Conservation (phyloP, 805 yeast genomes). For the Wickerhamiella allomyrinae region DNA sequence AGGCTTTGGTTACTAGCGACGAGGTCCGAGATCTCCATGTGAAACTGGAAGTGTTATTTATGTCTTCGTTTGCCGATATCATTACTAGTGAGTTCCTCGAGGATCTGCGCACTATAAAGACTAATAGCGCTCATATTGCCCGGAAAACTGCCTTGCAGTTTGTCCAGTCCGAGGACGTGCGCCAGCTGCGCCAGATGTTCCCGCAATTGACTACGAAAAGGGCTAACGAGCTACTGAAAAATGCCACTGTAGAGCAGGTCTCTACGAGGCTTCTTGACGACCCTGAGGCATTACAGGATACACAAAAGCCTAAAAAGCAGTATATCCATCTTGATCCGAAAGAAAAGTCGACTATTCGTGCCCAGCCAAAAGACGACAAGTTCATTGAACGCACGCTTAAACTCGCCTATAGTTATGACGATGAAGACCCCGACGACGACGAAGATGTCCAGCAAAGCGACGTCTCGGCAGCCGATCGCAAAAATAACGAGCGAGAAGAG, state of each 20-base stretch:
- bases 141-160: not conserved
- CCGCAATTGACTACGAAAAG: slow-evolving; percentile 42
- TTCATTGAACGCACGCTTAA: slow-evolving; percentile 21
- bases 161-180: not conserved
- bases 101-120: not conserved
- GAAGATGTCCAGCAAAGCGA: slow-evolving; percentile 22
- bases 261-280: slow-evolving; percentile 50
- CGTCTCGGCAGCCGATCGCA: slow-evolving; percentile 27
- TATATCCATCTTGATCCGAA: slow-evolving; percentile 21
- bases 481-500: slow-evolving; percentile 31
- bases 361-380: slow-evolving; percentile 2
- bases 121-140: not conserved
- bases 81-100: slow-evolving; percentile 3
- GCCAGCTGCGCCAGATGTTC: slow-evolving; percentile 30
- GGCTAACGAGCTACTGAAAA: slow-evolving; percentile 35
- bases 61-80: slow-evolving; percentile 2
- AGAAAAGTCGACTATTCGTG: slow-evolving; percentile 12
- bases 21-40: slow-evolving; percentile 22
- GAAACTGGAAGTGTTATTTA: slow-evolving; percentile 27
- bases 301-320: slow-evolving; percentile 11
- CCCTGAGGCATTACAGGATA: slow-evolving; percentile 31
- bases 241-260: slow-evolving; percentile 40
- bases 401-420: slow-evolving; percentile 37
- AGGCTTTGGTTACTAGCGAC: slow-evolving; percentile 15
- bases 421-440: slow-evolving; percentile 57